These are phyloP conservation scores for Yamadazyma nakazawae DNA, from an alignment of 805 yeast genomes.

Conservation along the genomic window DNA sequence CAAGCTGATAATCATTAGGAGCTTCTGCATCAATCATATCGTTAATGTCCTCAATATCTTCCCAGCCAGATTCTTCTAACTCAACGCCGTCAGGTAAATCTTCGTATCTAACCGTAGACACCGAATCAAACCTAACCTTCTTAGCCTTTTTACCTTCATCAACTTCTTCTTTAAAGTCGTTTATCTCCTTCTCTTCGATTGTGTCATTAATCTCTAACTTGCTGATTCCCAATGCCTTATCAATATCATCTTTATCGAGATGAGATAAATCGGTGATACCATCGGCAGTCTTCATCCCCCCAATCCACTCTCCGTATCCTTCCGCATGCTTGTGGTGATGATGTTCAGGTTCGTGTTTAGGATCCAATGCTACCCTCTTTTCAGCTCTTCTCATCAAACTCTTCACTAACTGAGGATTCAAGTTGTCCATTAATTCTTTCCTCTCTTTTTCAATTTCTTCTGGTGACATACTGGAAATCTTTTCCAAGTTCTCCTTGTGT, in stretches of 20 bases:
- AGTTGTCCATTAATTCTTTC: slow-evolving; percentile 58
- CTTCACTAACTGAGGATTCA: slow-evolving; percentile 68
- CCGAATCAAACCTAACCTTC: slow-evolving; percentile 34
- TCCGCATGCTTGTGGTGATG: slow-evolving; percentile 36
- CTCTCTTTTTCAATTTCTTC: slow-evolving; percentile 64
- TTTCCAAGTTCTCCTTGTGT: slow-evolving; percentile 69
- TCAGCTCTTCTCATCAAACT: slow-evolving; percentile 56
- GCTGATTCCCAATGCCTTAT: slow-evolving; percentile 34
- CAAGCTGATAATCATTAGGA: slow-evolving; percentile 41
- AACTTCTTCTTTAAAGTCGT: background rate
- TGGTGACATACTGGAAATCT: slow-evolving; percentile 57
- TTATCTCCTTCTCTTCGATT: background rate
- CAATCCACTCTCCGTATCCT: slow-evolving; percentile 41
- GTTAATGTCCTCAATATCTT: slow-evolving; percentile 47
- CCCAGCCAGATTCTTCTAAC: slow-evolving; percentile 43
- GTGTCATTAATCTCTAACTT: slow-evolving; percentile 9
- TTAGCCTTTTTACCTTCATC: slow-evolving; percentile 6
- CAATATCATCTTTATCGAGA: slow-evolving; percentile 33
- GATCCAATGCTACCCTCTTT: slow-evolving; percentile 30
- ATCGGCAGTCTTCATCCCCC: slow-evolving; percentile 37
- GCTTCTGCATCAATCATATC: slow-evolving; percentile 43
- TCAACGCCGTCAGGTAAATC: slow-evolving; percentile 21
- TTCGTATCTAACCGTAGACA: slow-evolving; percentile 27
- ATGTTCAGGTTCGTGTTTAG: slow-evolving; percentile 18
- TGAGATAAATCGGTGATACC: slow-evolving; percentile 30